Evolutionary conservation across 495 filamentous ascomycete species (phyloP).

Genomic region (Friedmanniomyces endolithicus): DNA sequence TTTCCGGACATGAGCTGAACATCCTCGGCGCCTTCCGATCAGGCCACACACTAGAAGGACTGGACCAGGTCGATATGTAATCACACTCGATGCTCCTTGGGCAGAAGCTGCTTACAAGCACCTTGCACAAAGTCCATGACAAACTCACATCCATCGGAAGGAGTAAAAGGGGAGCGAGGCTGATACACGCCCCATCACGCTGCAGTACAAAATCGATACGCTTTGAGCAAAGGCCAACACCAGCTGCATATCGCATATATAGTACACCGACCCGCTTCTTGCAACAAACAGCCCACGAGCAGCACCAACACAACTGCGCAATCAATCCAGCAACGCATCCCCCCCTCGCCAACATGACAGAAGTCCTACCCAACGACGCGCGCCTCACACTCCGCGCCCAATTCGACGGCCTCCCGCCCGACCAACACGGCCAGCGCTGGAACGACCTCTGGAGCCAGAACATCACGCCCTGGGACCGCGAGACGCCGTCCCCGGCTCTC

Average conservation of each 20-base stretch:
- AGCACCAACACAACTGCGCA: too few species aligned
- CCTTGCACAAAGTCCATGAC: too few species aligned
- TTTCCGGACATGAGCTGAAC: too few species aligned
- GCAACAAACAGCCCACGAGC: not conserved
- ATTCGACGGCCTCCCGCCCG: conserved; percentile 18
- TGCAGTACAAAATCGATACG: too few species aligned
- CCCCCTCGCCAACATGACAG: not conserved
- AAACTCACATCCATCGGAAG: too few species aligned
- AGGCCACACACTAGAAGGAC: too few species aligned
- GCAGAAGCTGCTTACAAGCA: too few species aligned
- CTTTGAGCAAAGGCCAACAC: not conserved
- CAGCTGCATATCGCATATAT: not conserved
- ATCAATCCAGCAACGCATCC: not conserved
- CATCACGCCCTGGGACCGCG: conserved; percentile 50
- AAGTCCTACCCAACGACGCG: not conserved
- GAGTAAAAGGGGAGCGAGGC: too few species aligned
- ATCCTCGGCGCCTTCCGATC: too few species aligned
- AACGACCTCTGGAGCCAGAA: conserved; percentile 1
- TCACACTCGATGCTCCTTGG: too few species aligned
- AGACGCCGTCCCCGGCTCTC: conserved; percentile 54
- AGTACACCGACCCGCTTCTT: not conserved
- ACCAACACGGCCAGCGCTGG: conserved; percentile 15
- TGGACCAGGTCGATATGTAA: too few species aligned
- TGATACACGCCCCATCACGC: too few species aligned
- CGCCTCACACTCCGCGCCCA: conserved; percentile 15